These are phyloP conservation scores for Fusarium solani-melongenae DNA, from an alignment of 2,329 filamentous ascomycete species.

Conservation along the genomic window DNA sequence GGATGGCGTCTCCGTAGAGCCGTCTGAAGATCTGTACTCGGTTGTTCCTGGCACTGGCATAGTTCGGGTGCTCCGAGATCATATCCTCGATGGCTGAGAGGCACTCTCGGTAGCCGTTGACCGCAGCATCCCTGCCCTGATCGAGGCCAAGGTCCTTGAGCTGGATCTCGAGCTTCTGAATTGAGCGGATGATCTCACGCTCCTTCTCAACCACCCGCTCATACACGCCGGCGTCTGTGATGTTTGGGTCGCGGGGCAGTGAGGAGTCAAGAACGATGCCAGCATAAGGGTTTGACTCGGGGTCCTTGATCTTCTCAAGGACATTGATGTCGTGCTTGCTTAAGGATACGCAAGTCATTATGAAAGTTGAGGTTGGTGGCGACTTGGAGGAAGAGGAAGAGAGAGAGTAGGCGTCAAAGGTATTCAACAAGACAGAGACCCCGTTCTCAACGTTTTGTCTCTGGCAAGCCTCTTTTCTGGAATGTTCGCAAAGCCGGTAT, in stretches of 20 bases:
- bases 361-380: conserved; percentile 19
- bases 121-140: conserved; percentile 50
- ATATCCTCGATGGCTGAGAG: conserved; percentile 64
- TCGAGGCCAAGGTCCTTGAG: conserved; percentile 56
- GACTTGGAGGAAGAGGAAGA: neutral
- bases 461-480: conserved; percentile 6
- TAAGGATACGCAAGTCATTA: conserved; percentile 62
- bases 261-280: conserved; percentile 65
- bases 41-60: conserved; percentile 81
- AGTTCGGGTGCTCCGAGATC: conserved; percentile 68
- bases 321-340: conserved; percentile 70
- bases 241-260: conserved; percentile 67
- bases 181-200: conserved; percentile 62
- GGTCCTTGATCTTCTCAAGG: conserved; percentile 75
- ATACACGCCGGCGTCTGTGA: conserved; percentile 63
- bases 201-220: conserved; percentile 62
- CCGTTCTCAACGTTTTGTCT: neutral
- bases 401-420: neutral
- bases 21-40: conserved; percentile 74
- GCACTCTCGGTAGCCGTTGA: conserved; percentile 59
- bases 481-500: conserved; percentile 4
- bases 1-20: conserved; percentile 70
- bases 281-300: conserved; percentile 68
- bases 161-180: conserved; percentile 67
- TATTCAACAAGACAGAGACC: conserved; percentile 8